Evolutionary conservation across 805 yeast species (phyloP), one percentile per base, ranked within the genome.

Genomic region (Alloascoidea hylecoeti): DNA sequence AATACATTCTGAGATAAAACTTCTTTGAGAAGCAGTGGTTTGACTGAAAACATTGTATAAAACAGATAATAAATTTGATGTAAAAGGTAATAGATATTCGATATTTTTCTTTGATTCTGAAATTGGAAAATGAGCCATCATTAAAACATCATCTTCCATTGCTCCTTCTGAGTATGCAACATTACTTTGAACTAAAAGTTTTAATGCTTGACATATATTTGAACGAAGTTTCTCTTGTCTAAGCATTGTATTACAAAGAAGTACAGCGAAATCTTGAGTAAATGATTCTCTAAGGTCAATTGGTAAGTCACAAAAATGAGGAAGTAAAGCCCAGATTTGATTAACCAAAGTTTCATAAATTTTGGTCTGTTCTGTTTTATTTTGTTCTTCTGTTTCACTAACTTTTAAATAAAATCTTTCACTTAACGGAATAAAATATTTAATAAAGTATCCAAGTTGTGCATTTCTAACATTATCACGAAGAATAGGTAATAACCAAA

Each of bases 31-130:
- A 30, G 92, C 79, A 35, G 73, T 60, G 6, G 96, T 86, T 47
- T 86, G 88, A n/a, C 89, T 74, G 58, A 82, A 92, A 14, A 92
- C 94, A 50, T 92, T 92, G 66, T 89, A 84, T 37, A 92, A 63
- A 15, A 86, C 96, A 9, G 95, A 80, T 38, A 92, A 64, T 37
- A 92, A 53, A 46, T 92, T 88, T 3, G 82, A 58, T 3, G 95
- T 74, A 44, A 53, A 55, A 0, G 72, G 39, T 0, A 83, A 61
- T 41, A 89, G 61, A 48, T 72, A 83, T 43, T 71, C 69, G 38
- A 86, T 45, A 47, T 80, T 76, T 36, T 64, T 49, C 38, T 60
- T 51, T 2, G 95, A 70, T 41, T 70, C 64, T 12, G 58, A 57
- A 17, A 66, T 57, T 12, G 92, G 71, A 48, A 81, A 75, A 41